Base-by-base conservation (phyloP, 2,329 filamentous ascomycete species). In the Alternaria sp. region DNA sequence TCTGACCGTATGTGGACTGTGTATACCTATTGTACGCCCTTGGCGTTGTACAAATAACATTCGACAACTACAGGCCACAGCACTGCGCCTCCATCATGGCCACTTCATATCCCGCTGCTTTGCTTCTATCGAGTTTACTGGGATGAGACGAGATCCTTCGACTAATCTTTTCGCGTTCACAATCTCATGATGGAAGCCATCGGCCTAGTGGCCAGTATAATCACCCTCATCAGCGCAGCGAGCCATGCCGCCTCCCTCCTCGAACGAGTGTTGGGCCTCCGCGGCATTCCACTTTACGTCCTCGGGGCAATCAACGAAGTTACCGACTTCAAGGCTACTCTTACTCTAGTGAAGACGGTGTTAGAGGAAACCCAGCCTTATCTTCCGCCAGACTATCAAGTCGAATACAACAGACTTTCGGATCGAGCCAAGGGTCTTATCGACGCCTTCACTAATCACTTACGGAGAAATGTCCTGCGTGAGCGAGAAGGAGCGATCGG, bases 151-250 rank as follows among this genome's bases (percentile, higher is more conserved):
- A n/a, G 5, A 28, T 5, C 0, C 8, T 10, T 17, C 3, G 1
- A 40, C 3, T 40, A 0, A 40, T n/a, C 0, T n/a, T 1, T 0
- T 1, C 9, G 9, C 8, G 1, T 5, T n/a, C 1, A 1, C 8
- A 10, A n/a, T 5, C 8, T n/a, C 15, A 17, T 4, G 2, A 40
- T 40, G 36, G 36, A 40, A 40, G 36, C 36, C n/a, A 40, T 40
- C 5, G 36, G n/a, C 8, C n/a, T 40, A 11, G 36, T 40, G 4
- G 15, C 36, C 36, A 40, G 36, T 9, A 40, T 40, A 10, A 11
- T 40, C 9, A 40, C 36, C 8, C 36, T 40, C 15, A 3, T 40
- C 36, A 40, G 36, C 36, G 36, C 36, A 40, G 36, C 36, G 9
- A 40, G 36, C 36, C 9, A 40, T 40, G 36, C 3, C 36, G n/a